Evolutionary conservation across 371 early-diverging fungal species (phyloP).

Genomic region (Apophysomyces variabilis): DNA sequence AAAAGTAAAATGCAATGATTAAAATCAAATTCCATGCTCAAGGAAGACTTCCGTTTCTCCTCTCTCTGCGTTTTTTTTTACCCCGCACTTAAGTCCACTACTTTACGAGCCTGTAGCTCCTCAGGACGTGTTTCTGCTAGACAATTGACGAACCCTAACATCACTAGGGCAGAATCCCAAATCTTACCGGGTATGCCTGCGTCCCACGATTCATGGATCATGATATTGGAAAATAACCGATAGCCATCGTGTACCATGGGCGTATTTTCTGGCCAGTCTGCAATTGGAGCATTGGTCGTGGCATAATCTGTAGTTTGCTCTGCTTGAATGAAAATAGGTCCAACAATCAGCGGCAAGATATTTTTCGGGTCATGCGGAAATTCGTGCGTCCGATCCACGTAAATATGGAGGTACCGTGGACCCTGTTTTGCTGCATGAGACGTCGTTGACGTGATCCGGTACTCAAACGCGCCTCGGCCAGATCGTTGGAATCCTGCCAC

Average conservation of each 20-base stretch:
- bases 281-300: constrained; percentile 23
- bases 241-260: constrained; percentile 41
- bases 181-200: constrained; percentile 64
- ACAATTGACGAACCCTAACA: constrained; percentile 48
- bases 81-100: constrained; percentile 65
- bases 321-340: constrained; percentile 39
- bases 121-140: constrained; percentile 26
- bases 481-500: constrained; percentile 46
- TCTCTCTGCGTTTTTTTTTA: constrained; percentile 17
- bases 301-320: background rate
- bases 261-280: constrained; percentile 35
- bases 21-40: too few relatives aligned
- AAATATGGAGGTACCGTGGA: constrained; percentile 26
- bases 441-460: constrained; percentile 31
- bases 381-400: constrained; percentile 7
- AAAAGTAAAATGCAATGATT: background rate
- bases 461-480: constrained; percentile 56
- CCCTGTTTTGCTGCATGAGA: background rate
- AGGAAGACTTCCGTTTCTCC: too few relatives aligned
- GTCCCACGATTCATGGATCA: constrained; percentile 63
- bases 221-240: constrained; percentile 40
- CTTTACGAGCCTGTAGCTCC: constrained; percentile 43
- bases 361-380: constrained; percentile 21
- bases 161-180: constrained; percentile 68
- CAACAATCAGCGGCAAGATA: constrained; percentile 50